Evolutionary conservation across 1,139 yeast species (phyloP), one percentile per base, ranked within the genome.

Genomic region (Protomyces inundatus): DNA sequence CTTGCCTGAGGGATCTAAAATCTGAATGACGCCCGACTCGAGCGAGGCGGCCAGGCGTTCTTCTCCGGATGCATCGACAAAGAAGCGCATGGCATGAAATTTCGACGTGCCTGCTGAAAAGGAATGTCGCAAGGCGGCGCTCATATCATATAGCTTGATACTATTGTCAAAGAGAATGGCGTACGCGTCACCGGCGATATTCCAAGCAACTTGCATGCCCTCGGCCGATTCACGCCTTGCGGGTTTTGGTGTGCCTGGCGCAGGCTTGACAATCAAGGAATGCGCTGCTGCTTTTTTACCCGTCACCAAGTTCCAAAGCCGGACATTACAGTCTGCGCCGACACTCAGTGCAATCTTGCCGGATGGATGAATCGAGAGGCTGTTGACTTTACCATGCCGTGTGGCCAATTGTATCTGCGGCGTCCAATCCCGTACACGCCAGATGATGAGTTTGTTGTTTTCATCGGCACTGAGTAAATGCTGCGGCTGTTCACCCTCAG

Each of bases 341-440:
- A 90, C 96, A 66, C 95, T 87, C 40, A 95, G 83, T 6, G 97
- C 97, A 63, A 93, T 85, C 75, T 90, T 82, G 16, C 96, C 97
- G n/a, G 90, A 80, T 14, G 96, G 96, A 74, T 93, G 99, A 56
- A 93, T 87, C 42, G 91, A 87, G 58, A 93, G 72, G 74, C 90
- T 98, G 70, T 87, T 87, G 51, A 95, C 82, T 64, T 86, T 80
- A 35, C 84, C 90, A 64, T 73, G 72, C 32, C 73, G 72, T 35
- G 80, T 80, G 76, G 90, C 90, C 73, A 95, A 79, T 34, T 86
- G 85, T 2, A 95, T 96, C 73, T 90, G 85, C 57, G 85, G 81
- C 73, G 93, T 98, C 99, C 99, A 93, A 75, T 95, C 98, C 73
- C 89, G 90, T 4, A 95, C 87, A 75, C 98, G 82, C 98, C 98